Evolutionary conservation across 495 filamentous ascomycete species (phyloP).

Genomic region (Penicillium cosmopolitanum): DNA sequence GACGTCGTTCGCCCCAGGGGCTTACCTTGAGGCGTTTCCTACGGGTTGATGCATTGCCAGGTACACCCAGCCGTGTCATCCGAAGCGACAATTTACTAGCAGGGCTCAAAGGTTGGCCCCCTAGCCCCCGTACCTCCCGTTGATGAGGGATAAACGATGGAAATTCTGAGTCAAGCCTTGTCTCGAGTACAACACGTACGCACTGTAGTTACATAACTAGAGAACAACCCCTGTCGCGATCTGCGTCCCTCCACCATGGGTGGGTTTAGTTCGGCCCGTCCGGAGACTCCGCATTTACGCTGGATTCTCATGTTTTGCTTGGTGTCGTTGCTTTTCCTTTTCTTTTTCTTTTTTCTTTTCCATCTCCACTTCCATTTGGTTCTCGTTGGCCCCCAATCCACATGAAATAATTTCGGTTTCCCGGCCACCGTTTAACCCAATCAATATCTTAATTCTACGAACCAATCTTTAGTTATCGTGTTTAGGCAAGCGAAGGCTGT

Average conservation of each 20-base stretch:
- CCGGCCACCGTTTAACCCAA: background rate
- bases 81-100: background rate
- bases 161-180: background rate
- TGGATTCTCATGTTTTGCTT: background rate
- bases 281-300: conserved; percentile 12
- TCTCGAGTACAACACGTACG: too few relatives aligned
- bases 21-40: conserved; percentile 1
- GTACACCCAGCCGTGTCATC: background rate
- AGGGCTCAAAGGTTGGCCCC: background rate
- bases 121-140: background rate
- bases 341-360: background rate
- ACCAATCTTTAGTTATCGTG: too few relatives aligned
- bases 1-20: background rate
- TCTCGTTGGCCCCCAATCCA: too few relatives aligned
- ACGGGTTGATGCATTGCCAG: background rate
- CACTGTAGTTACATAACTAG: background rate
- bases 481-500: background rate
- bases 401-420: too few relatives aligned
- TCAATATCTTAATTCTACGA: background rate
- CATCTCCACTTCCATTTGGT: too few relatives aligned
- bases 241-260: conserved; percentile 1
- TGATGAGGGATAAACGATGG: too few relatives aligned
- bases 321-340: conserved; percentile 6
- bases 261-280: conserved; percentile 4
- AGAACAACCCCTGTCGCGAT: conserved; percentile 2